A percentile compares a stretch with the other conserved stretches of the same genome.
phyloP scores from a whole-genome alignment of 1,284 basidiomycete species.

The Fomitopsis schrenkii region DNA sequence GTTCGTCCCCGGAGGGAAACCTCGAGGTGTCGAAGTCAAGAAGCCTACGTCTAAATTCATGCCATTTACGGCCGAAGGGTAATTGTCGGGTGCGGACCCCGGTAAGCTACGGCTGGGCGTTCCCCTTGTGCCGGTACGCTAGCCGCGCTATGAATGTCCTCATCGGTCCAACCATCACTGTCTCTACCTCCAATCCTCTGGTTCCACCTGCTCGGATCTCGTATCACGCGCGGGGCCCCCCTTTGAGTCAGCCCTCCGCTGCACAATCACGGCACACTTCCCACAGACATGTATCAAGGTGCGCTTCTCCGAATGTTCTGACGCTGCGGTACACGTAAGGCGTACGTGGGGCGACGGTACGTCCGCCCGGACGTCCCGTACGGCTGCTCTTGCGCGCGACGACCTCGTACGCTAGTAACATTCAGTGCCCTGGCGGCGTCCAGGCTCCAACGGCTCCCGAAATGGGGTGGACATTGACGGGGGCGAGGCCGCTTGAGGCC shows the following conservation, averaged over 20 bases:
- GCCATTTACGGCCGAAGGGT: conserved; percentile 4
- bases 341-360: neutral
- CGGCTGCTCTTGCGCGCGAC: neutral
- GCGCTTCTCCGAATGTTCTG: neutral
- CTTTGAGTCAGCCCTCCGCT: neutral
- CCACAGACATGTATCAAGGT: conserved; percentile 1
- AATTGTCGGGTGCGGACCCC: conserved; percentile 3
- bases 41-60: conserved; percentile 8
- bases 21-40: conserved; percentile 6
- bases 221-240: neutral
- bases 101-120: conserved; percentile 1
- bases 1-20: neutral
- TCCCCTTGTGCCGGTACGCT: neutral
- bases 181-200: neutral
- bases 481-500: neutral
- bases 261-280: neutral
- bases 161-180: neutral
- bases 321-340: neutral
- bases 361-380: neutral
- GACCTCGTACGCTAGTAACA: neutral
- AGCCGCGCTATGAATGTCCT: neutral
- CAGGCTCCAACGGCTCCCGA: neutral
- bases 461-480: neutral
- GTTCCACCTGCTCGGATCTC: neutral
- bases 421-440: neutral